phyloP scores from a whole-genome alignment of 805 yeast species.

The Yueomyces sp. region DNA sequence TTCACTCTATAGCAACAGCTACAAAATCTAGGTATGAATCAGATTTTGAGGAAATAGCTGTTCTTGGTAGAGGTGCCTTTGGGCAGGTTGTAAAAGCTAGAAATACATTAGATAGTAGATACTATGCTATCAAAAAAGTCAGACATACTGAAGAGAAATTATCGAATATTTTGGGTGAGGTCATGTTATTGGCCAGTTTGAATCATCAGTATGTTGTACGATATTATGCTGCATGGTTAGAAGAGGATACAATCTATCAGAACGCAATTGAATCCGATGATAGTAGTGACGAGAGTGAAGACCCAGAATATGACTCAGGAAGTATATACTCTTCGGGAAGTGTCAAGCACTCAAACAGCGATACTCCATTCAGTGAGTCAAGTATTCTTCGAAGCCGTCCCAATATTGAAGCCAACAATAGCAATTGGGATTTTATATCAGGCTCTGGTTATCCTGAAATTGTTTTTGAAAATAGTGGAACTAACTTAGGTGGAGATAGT shows the following conservation, averaged over 20 bases:
- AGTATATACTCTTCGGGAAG: slow-evolving; percentile 1
- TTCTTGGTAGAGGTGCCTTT: slow-evolving; percentile 87
- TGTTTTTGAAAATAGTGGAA: slow-evolving; percentile 33
- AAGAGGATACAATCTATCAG: slow-evolving; percentile 43
- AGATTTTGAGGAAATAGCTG: slow-evolving; percentile 90
- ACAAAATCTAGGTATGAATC: slow-evolving; percentile 63
- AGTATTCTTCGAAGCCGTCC: slow-evolving; percentile 22
- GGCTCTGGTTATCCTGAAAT: slow-evolving; percentile 36
- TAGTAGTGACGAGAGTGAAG: slow-evolving; percentile 11
- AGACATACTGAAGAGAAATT: slow-evolving; percentile 70
- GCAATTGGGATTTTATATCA: slow-evolving; percentile 55
- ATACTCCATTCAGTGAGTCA: slow-evolving; percentile 12
- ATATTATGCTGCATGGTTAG: slow-evolving; percentile 96
- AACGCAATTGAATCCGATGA: slow-evolving; percentile 24
- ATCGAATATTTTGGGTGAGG: slow-evolving; percentile 77
- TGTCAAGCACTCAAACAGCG: slow-evolving; percentile 8
- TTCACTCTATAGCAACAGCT: slow-evolving; percentile 20
- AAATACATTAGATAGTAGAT: slow-evolving; percentile 84
- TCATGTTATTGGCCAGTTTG: slow-evolving; percentile 76
- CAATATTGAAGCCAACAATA: slow-evolving; percentile 8
- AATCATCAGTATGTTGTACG: slow-evolving; percentile 94
- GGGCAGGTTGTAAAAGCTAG: slow-evolving; percentile 98
- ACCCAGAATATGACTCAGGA: slow-evolving; percentile 1
- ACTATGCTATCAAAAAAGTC: slow-evolving; percentile 87
- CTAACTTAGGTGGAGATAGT: slow-evolving; percentile 12